Percentiles rank a stretch among this genome's conserved stretches.
Conservation (phyloP, 139 green algal genomes). For the Picochlorum costavermella region DNA sequence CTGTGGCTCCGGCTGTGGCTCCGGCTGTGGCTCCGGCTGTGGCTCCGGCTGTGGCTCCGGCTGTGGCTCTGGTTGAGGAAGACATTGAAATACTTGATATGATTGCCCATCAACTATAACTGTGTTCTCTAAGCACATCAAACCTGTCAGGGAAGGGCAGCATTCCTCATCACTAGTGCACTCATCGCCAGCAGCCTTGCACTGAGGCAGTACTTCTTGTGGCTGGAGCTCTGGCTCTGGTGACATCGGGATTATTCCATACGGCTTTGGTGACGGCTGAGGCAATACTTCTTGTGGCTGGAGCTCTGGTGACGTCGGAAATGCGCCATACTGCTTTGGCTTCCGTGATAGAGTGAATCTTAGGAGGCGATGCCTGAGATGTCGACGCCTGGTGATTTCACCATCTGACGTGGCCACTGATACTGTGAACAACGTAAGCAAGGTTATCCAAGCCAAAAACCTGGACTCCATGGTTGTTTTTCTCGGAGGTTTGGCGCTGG, state of each 20-base stretch:
- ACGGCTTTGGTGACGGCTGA: too few species aligned
- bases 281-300: background rate
- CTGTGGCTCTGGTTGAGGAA: background rate
- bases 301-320: background rate
- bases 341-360: background rate
- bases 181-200: background rate
- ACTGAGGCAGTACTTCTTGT: slow-evolving; percentile 2
- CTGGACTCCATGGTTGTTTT: background rate
- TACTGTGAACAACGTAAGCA: background rate
- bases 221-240: background rate
- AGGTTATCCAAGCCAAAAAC: background rate
- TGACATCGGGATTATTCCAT: too few species aligned
- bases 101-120: background rate
- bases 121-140: background rate
- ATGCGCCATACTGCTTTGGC: background rate
- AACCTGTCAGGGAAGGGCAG: background rate
- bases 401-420: background rate
- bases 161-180: background rate
- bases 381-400: background rate
- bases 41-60: background rate
- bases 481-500: background rate
- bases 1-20: background rate
- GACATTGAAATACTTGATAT: slow-evolving; percentile 5
- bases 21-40: background rate
- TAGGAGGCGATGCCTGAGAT: background rate